Evolutionary conservation across 345 rosid genomes (phyloP), one percentile per base, ranked within the genome.

Genomic region (Linum usitatissimum): DNA sequence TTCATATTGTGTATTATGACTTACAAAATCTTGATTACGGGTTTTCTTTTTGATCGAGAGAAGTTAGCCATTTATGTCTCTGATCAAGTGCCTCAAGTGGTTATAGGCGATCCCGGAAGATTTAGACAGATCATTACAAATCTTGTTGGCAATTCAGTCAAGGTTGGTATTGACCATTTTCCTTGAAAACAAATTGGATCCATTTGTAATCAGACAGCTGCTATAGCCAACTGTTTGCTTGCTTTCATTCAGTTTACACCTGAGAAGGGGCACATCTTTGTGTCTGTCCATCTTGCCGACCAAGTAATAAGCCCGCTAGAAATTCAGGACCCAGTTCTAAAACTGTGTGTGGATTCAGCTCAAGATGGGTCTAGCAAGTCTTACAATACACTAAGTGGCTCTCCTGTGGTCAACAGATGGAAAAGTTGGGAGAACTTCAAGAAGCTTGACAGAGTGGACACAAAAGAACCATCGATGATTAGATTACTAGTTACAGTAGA

Each of bases 61-160:
- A 74, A 93, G 97, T 73, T 89, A 77, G 97, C 91, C 2, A 79
- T 86, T 63, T 90, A 87, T 74, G 97, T 90, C 65, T 90, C 97
- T 14, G 69, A 83, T 57, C 78, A 75, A 60, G 90, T 93, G 67
- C 94, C 99, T 63, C 83, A 84, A 66, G 80, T 84, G 66, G 83
- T 93, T 13, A 72, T 81, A 63, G 99, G 99, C 57, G 99, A 93
- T 70, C 90, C 96, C 17, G 80, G 81, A 57, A 87, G 96, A 56
- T 84, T 93, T 70, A 71, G 84, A 68, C 97, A 93, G 78, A 93
- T 93, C 68, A 84, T 93, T 51, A 83, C 90, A 20, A 93, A 93
- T 75, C 94, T 93, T 45, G 97, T 93, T 60, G 96, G 99, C 66
- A 93, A 93, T 78, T 90, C 97, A 55, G 79, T 90, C 57, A 93